Evolutionary conservation across 1,139 yeast genomes (phyloP), one percentile per base, ranked within the genome.

Genomic region (Tardiomyces depauwii): DNA sequence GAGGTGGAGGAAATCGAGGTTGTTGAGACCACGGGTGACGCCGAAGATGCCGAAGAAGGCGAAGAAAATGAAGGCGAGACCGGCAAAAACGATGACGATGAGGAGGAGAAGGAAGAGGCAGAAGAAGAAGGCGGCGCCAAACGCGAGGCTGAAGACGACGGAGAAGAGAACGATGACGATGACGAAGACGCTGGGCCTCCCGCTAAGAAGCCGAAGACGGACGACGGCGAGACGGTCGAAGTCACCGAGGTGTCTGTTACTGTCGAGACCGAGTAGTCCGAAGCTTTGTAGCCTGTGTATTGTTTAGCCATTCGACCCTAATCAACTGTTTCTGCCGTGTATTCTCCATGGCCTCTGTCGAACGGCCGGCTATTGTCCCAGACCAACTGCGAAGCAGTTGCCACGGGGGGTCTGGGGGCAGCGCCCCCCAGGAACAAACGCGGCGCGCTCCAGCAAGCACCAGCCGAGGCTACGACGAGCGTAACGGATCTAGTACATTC

Each of bases 201-300:
- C n/a, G 21, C 49, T 27, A 49, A 50, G 41, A 50, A 47, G 43
- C 46, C 45, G 27, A 49, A 49, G 44, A 21, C 50, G 5, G 41
- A 18, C 23, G 27, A 11, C 13, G 27, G n/a, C 25, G 23, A 33
- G 16, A 33, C 25, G n/a, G 27, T 13, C 13, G 23, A 21, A 14
- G 27, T 39, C 41, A n/a, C 27, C 23, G 27, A 12, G 19, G 5
- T 6, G 7, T 23, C 13, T 39, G 38, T 42, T 41, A 45, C 46
- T 28, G 30, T 30, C 32, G 32, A 40, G 28, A 14, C 13, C 10
- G 6, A 19, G 28, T 2, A 21, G 25, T 21, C 25, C 25, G 4
- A n/a, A n/a, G 25, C 7, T 7, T 21, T 21, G 25, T 21, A 21
- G 25, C 7, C 25, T 21, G 7, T 21, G 25, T 21, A 21, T 21